These are phyloP conservation scores for Linderina pennispora DNA, from an alignment of 192 early-diverging fungal genomes.

Conservation along the genomic window DNA sequence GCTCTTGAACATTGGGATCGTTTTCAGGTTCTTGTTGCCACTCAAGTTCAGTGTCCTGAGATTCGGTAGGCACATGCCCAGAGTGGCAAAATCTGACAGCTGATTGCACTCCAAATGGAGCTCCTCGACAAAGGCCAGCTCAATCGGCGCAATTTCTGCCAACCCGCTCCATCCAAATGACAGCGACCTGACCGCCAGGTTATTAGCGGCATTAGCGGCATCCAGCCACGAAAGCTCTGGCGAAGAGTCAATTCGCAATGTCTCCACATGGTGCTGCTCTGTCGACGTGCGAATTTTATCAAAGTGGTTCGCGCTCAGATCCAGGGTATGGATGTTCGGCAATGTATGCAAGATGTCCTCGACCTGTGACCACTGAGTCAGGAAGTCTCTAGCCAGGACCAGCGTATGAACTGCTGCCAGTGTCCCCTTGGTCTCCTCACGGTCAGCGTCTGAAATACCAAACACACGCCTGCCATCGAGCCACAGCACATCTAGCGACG, in stretches of 20 bases:
- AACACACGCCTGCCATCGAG: constrained; percentile 10
- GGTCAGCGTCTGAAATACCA: not conserved
- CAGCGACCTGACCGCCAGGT: constrained; percentile 1
- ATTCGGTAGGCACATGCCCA: constrained; percentile 1
- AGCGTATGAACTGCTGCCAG: constrained; percentile 9
- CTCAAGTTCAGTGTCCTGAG: constrained; percentile 16
- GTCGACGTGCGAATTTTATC: no score
- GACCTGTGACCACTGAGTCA: constrained; percentile 14
- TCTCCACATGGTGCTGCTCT: constrained; percentile 2
- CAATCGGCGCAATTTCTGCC: not conserved
- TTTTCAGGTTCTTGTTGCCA: constrained; percentile 8
- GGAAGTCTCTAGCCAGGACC: constrained; percentile 17
- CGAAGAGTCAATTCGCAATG: constrained; percentile 14
- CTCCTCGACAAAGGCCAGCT: constrained; percentile 3
- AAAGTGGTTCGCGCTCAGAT: constrained; percentile 28
- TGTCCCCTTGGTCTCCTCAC: not conserved
- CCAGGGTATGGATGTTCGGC: constrained; percentile 4
- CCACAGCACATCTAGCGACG: constrained; percentile 2
- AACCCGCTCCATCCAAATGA: constrained; percentile 23
- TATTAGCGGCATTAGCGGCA: not conserved
- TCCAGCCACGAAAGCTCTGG: constrained; percentile 10
- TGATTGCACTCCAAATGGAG: constrained; percentile 27
- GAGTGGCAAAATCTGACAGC: constrained; percentile 6
- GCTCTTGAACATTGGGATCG: not conserved
- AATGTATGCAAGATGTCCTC: constrained; percentile 5